Evolutionary conservation across 2,329 filamentous ascomycete species (phyloP), one percentile per base, ranked within the genome.

Genomic region (Colletotrichum eremochloae): DNA sequence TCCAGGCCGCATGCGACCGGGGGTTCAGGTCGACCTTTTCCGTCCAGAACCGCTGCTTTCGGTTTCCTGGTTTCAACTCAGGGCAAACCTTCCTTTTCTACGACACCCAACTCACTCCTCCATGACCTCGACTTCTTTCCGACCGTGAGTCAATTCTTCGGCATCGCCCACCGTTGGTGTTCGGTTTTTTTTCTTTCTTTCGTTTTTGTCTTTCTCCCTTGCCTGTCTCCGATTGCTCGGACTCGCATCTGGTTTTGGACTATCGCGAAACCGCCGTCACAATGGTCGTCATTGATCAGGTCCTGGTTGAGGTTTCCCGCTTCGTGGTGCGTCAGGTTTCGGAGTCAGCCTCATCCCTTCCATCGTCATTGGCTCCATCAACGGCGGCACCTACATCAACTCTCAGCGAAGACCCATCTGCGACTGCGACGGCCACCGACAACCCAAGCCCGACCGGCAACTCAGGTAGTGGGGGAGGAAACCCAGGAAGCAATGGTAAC

Each of bases 251-350:
- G 33, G 9, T 38, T 57, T 61, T 31, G 29, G 48, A 57, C 42
- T 12, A 18, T 50, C 20, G 48, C 20, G 38, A 29, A 18, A 53
- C 31, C 15, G 18, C 33, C 56, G 29, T 64, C 74, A 76, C 69
- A 65, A 85, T 85, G 83, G 78, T 79, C 52, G 76, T 79, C 71
- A 63, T 84, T 68, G 77, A 84, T 63, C 78, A 82, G 66, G 77
- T 81, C 56, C 71, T 84, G 67, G 78, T 79, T 72, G 79, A 81
- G 67, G 81, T 81, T 67, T 80, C 79, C 50, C 75, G 81, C 60
- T 75, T 83, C 36, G 79, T 83, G 66, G 82, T 79, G 63, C 79
- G 82, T 65, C 74, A 75, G 63, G 55, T 56, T 31, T 46, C 52
- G 44, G 58, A 63, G 31, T 36, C 58, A 1, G 50, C 55, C 53